Percentiles rank a stretch among this genome's conserved stretches.
Evolutionary conservation across 805 yeast genomes (phyloP).

Genomic region (Limtongia smithiae): DNA sequence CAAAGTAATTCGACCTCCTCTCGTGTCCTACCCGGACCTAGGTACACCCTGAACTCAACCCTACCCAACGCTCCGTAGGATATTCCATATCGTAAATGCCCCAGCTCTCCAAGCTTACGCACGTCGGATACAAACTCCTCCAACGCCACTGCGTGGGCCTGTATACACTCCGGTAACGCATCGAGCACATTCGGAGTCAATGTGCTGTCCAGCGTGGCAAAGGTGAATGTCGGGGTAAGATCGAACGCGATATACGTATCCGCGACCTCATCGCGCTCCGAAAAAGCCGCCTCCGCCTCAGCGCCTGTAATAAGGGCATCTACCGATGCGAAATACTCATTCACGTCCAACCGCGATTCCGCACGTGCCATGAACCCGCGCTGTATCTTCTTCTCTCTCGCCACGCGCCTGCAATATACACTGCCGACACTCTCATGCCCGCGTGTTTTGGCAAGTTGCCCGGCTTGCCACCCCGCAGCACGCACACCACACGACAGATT

Average conservation of each 20-base stretch:
- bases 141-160: slow-evolving; percentile 34
- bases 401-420: no score
- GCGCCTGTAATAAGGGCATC: not conserved
- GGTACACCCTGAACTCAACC: not conserved
- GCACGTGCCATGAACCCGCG: not conserved
- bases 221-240: slow-evolving; percentile 41
- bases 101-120: slow-evolving; percentile 1
- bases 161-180: slow-evolving; percentile 40
- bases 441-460: no score
- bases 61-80: slow-evolving; percentile 1
- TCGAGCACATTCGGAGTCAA: slow-evolving; percentile 47
- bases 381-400: not conserved
- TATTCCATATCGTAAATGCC: slow-evolving; percentile 4
- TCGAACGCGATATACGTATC: slow-evolving; percentile 54
- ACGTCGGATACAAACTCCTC: slow-evolving; percentile 33
- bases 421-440: no score
- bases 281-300: not conserved
- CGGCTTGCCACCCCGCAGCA: no score
- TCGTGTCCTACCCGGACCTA: slow-evolving; percentile 3
- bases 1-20: slow-evolving; percentile 8
- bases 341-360: no score
- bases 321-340: no score
- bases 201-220: slow-evolving; percentile 43
- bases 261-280: not conserved
- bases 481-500: slow-evolving; percentile 17